A percentile compares a stretch with the other conserved stretches of the same genome.
Conservation (phyloP, 345 rosid genomes). For the Lumnitzera littorea region DNA sequence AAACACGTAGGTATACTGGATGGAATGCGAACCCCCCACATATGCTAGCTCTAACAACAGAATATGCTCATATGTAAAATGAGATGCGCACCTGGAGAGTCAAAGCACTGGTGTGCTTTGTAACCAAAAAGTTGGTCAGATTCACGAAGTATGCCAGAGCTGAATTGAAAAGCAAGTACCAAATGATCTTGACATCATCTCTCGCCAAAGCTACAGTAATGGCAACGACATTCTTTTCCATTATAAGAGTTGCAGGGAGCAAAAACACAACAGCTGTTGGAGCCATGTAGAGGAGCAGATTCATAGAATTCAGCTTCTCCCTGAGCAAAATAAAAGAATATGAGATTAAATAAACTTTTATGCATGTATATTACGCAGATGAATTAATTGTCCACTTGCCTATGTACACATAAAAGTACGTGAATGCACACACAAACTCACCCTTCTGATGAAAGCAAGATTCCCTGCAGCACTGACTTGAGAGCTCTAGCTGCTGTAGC, state of each 20-base stretch:
- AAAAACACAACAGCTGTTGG: conserved; percentile 90
- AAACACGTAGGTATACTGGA: too few species aligned
- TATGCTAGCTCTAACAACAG: too few species aligned
- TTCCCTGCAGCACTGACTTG: conserved; percentile 14
- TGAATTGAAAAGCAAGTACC: conserved; percentile 95
- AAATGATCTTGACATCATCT: conserved; percentile 75
- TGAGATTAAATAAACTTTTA: too few species aligned
- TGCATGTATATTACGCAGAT: too few species aligned
- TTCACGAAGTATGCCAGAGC: conserved; percentile 90
- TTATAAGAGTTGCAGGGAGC: conserved; percentile 87
- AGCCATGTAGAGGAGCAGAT: conserved; percentile 96
- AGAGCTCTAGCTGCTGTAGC: conserved; percentile 36
- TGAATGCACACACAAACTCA: conserved; percentile 19
- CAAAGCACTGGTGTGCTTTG: conserved; percentile 95
- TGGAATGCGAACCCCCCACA: too few species aligned
- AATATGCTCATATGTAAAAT: conserved; percentile 2
- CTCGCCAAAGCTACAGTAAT: conserved; percentile 93
- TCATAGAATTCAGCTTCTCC: conserved; percentile 99
- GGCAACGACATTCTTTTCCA: conserved; percentile 94
- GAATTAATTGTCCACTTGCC: background rate
- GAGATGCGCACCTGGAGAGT: conserved; percentile 74
- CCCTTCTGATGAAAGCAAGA: conserved; percentile 31
- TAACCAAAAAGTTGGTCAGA: conserved; percentile 96
- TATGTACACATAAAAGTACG: background rate
- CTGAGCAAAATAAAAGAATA: conserved; percentile 23